Percentiles rank a stretch among this genome's conserved stretches.
These are phyloP conservation scores for Trypanosoma lewisi DNA, from an alignment of 208 protist species.

Conservation along the genomic window DNA sequence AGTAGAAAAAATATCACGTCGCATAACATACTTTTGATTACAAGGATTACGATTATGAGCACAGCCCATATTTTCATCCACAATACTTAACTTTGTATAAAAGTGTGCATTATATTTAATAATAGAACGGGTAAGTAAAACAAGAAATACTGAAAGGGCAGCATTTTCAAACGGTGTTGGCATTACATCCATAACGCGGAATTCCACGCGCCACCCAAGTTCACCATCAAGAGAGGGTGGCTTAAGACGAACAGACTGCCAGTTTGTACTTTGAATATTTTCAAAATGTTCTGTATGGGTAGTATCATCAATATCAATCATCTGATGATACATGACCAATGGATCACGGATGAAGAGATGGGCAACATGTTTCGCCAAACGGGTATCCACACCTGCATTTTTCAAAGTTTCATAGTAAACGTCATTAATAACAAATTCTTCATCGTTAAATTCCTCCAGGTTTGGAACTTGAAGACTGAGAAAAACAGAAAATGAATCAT, in stretches of 20 bases:
- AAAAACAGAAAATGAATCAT: constrained; percentile 95
- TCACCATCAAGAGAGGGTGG: constrained; percentile 67
- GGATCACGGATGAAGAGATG: constrained; percentile 99
- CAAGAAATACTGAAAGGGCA: constrained; percentile 95
- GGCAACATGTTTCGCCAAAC: constrained; percentile 94
- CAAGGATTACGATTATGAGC: constrained; percentile 91
- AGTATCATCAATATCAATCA: constrained; percentile 94
- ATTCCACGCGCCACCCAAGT: constrained; percentile 97
- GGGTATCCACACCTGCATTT: constrained; percentile 89
- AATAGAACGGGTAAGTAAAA: constrained; percentile 94
- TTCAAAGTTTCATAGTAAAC: constrained; percentile 58
- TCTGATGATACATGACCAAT: constrained; percentile 94
- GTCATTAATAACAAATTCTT: constrained; percentile 86
- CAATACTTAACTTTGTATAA: constrained; percentile 96
- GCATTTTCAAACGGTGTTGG: constrained; percentile 99
- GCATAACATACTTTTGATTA: constrained; percentile 93
- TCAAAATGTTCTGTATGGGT: constrained; percentile 97
- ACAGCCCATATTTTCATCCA: constrained; percentile 97
- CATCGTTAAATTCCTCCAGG: constrained; percentile 89
- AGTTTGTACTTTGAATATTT: constrained; percentile 98
- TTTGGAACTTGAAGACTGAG: constrained; percentile 64
- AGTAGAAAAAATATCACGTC: constrained; percentile 84
- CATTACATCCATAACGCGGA: constrained; percentile 95
- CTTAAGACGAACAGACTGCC: constrained; percentile 97
- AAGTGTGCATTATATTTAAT: constrained; percentile 94